phyloP scores from a whole-genome alignment of 1,139 yeast genomes.

The Geotrichum carabidarum region DNA sequence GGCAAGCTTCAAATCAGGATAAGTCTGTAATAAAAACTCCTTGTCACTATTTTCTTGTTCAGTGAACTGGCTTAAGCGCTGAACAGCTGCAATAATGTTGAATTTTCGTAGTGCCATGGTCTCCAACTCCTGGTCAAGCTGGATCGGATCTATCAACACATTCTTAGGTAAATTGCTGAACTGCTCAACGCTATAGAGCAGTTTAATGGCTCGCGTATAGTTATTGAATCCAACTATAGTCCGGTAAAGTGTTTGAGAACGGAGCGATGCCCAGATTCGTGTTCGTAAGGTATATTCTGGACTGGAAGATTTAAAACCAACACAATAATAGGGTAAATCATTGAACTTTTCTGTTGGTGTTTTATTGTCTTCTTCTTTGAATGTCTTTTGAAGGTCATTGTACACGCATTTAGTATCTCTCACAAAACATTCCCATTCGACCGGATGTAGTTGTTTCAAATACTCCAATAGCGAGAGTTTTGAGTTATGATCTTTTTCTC shows the following conservation, averaged over 20 bases:
- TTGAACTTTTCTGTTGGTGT: slow-evolving; percentile 22
- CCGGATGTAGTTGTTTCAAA: slow-evolving; percentile 59
- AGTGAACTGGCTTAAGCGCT: slow-evolving; percentile 51
- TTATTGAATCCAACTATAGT: slow-evolving; percentile 75
- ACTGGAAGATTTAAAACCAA: slow-evolving; percentile 64
- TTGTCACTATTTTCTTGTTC: slow-evolving; percentile 52
- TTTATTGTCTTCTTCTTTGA: slow-evolving; percentile 16
- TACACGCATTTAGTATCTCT: slow-evolving; percentile 39
- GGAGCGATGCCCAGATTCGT: slow-evolving; percentile 73
- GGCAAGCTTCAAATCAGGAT: slow-evolving; percentile 57
- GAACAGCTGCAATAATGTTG: slow-evolving; percentile 66
- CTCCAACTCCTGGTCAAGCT: slow-evolving; percentile 42
- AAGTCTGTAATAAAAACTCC: slow-evolving; percentile 53
- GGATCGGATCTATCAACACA: slow-evolving; percentile 34
- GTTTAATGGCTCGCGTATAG: slow-evolving; percentile 60
- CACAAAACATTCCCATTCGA: slow-evolving; percentile 77
- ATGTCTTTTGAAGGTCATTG: slow-evolving; percentile 23
- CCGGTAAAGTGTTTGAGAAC: slow-evolving; percentile 73
- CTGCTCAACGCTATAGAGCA: slow-evolving; percentile 57
- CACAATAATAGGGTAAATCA: slow-evolving; percentile 63
- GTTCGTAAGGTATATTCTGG: slow-evolving; percentile 62
- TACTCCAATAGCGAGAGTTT: slow-evolving; percentile 70
- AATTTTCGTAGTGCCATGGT: slow-evolving; percentile 60
- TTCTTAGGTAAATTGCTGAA: slow-evolving; percentile 38
- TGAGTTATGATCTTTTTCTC: slow-evolving; percentile 53